Base-by-base conservation (phyloP, 2,329 filamentous ascomycete genomes). In the Colletotrichum sp. region DNA sequence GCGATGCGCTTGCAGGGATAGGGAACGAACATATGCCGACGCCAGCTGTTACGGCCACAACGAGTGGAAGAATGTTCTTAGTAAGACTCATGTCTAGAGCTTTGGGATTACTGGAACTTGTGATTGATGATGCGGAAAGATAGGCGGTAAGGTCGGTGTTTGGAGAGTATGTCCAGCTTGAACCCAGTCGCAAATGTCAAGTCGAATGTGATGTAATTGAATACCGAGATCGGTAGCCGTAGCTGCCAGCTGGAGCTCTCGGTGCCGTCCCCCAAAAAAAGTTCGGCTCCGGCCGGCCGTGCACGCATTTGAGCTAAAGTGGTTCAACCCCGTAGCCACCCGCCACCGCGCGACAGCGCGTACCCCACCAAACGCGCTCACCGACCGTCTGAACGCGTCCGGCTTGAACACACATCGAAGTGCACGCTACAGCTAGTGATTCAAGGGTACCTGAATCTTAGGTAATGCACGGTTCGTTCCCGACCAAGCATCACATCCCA, bases 351-450 rank as follows among this genome's bases (percentile, higher is more conserved):
- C 64, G 70, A 34, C 21, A 64, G 62, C 65, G 62, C 59, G 69
- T 52, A 60, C 69, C 69, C 73, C 73, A 73, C 73, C 26, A 69
- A 52, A 76, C 74, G 74, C 74, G 74, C 65, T 76, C 73, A 55
- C 36, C 26, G 15, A 60, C 69, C 30, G 69, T 32, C 63, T 60
- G 59, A 32, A 76, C 74, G 74, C 74, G 74, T 76, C 71, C 44
- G 24, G n/a, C 55, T n/a, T 52, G 30, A 72, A 55, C 44, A 74
- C 28, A 44, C 16, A 28, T 32, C 59, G 15, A 26, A n/a, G 28
- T 52, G 55, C 34, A 68, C 69, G 16, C 21, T 44, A 32, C 44
- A 24, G 44, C 44, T 52, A 13, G 10, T 12, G 39, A 49, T 49
- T 49, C 44, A 21, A 18, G 18, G 59, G 24, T 30, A 32, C 21